Evolutionary conservation across 1,139 yeast species (phyloP), one percentile per base, ranked within the genome.

Genomic region (Protomyces pachydermus): DNA sequence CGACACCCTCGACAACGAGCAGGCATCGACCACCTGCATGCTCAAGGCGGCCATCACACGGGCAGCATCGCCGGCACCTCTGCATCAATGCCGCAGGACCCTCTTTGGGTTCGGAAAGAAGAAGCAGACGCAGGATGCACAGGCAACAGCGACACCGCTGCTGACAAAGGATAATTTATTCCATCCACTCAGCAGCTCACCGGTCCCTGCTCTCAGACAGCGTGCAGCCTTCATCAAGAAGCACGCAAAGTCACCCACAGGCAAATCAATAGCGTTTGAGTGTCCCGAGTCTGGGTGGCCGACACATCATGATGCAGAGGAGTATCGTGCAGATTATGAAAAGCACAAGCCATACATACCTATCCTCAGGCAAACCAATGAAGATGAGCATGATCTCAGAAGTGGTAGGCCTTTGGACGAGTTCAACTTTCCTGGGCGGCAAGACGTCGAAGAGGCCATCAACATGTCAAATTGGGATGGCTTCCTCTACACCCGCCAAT

Each of bases 271-370:
- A 66, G 81, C 86, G 70, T 93, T 81, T 75, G 90, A 93, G 1
- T 93, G 98, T 77, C 98, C 98, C 3, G 78, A 83, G 66, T 87
- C 96, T 5, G 98, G 98, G 5, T 91, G 93, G 65, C 98, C 98
- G 34, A 93, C 98, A 5, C 98, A 93, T 74, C 95, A 90, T 73
- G 85, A 90, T 34, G 81, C 82, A 72, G 91, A 86, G 70, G 97
- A 97, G 1, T 93, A 97, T 97, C 85, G 85, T 72, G 77, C 79
- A 60, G 98, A 93, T 74, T 78, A 74, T 14, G 84, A 82, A 39
- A 91, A 91, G 74, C 97, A 90, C 71, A 74, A 78, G 28, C 74
- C 83, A 57, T 83, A 80, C 68, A 88, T 87, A 74, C 90, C 90
- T 72, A 76, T 83, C 61, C 81, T 93, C 78, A 86, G 86, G 72